phyloP scores from a whole-genome alignment of 768 basidiomycete genomes.

The Termitomyces sp. region DNA sequence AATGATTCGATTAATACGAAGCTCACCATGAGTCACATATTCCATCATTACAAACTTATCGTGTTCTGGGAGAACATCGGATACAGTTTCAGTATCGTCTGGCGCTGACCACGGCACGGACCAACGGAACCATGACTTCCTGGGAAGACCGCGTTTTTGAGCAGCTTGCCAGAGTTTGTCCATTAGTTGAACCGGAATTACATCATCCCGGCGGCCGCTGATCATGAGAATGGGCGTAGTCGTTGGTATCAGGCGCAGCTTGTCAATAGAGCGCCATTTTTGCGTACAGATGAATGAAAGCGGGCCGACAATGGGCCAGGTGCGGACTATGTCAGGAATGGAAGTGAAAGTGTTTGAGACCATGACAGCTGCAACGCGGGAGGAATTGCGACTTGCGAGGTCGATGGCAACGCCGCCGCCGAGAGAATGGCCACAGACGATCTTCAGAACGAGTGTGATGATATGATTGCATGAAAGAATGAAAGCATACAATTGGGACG shows the following conservation, averaged over 20 bases:
- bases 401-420: slow-evolving; percentile 90
- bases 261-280: slow-evolving; percentile 73
- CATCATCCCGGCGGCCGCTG: slow-evolving; percentile 57
- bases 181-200: slow-evolving; percentile 68
- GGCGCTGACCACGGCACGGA: slow-evolving; percentile 12
- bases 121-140: neutral
- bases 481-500: slow-evolving; percentile 50
- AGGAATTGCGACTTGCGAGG: slow-evolving; percentile 67
- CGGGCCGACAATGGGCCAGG: slow-evolving; percentile 61
- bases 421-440: slow-evolving; percentile 73
- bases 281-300: slow-evolving; percentile 74
- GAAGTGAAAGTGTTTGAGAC: slow-evolving; percentile 90
- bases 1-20: neutral
- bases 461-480: neutral
- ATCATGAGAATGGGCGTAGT: slow-evolving; percentile 70
- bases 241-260: slow-evolving; percentile 52
- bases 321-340: slow-evolving; percentile 66
- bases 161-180: slow-evolving; percentile 52
- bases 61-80: slow-evolving; percentile 11
- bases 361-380: slow-evolving; percentile 67
- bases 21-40: slow-evolving; percentile 37
- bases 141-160: slow-evolving; percentile 29
- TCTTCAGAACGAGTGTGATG: slow-evolving; percentile 28
- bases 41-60: slow-evolving; percentile 33
- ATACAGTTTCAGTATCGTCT: slow-evolving; percentile 22